Base-by-base conservation (phyloP, 2,329 filamentous ascomycete genomes). In the Fusarium keratoplasticum region DNA sequence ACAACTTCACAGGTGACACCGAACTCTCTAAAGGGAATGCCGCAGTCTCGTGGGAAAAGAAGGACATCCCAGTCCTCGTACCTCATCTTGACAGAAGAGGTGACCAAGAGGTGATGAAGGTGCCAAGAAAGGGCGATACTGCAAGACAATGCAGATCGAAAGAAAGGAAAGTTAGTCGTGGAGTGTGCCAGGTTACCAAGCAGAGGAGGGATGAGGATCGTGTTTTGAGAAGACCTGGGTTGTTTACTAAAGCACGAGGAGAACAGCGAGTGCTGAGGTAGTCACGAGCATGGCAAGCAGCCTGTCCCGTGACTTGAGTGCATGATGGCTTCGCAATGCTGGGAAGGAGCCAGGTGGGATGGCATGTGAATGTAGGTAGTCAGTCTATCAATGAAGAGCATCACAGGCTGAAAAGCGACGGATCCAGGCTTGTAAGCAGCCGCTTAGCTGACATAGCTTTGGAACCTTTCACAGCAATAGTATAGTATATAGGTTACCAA, bases 61-160 rank as follows among this genome's bases (percentile, higher is more conserved):
- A 97, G 89, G 64, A 96, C 89, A 78, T 97, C 95, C 95, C 94
- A 97, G 78, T 94, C 91, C 76, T 94, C 89, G 86, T 93, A 97
- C 68, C 94, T 91, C 95, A 97, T 97, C 20, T 60, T 74, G 65
- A 58, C 35, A 71, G 77, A 87, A 82, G 63, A 60, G 25, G 61
- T 40, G 57, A 61, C 42, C 42, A 47, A 47, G 42, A 47, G 42
- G 42, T 33, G 57, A 62, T 33, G 63, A 61, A 69, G 31, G 27
- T 40, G 50, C 57, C 35, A 58, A 64, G 47, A 58, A 62, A 42
- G 69, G 40, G 50, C 57, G 61, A 63, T 67, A 62, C 22, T 59
- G 54, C 44, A 47, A 63, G 47, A 60, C 29, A 38, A 59, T 33
- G 22, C 33, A 44, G 40, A 54, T 20, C 47, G 66, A 18, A 35